Evolutionary conservation across 805 yeast genomes (phyloP).

Genomic region (Saturnispora kantuleensis): DNA sequence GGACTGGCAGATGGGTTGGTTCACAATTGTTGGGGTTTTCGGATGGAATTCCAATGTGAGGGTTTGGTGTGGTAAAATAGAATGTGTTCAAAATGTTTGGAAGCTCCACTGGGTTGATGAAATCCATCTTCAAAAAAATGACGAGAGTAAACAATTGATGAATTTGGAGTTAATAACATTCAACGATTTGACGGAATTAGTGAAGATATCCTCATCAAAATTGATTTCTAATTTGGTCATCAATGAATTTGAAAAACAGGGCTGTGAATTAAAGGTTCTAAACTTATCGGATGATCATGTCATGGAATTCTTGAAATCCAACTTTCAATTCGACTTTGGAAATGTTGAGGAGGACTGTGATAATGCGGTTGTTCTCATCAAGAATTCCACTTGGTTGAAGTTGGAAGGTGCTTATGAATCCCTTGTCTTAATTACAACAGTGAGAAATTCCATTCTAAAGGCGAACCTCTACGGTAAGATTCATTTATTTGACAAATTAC

Average conservation of each 20-base stretch:
- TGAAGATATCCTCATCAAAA: slow-evolving; percentile 36
- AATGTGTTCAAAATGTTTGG: slow-evolving; percentile 45
- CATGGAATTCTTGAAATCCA: slow-evolving; percentile 16
- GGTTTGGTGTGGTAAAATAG: slow-evolving; percentile 47
- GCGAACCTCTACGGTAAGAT: slow-evolving; percentile 29
- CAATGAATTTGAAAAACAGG: slow-evolving; percentile 36
- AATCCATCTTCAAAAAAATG: slow-evolving; percentile 10
- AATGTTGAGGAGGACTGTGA: slow-evolving; percentile 8
- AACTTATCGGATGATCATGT: slow-evolving; percentile 16
- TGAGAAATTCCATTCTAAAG: slow-evolving; percentile 21
- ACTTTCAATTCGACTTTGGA: slow-evolving; percentile 21
- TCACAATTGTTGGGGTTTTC: slow-evolving; percentile 32
- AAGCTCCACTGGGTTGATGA: slow-evolving; percentile 40
- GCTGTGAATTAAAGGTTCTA: slow-evolving; percentile 29
- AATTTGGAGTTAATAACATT: slow-evolving; percentile 15
- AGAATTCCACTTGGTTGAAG: slow-evolving; percentile 28
- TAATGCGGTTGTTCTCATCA: slow-evolving; percentile 25
- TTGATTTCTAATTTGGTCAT: slow-evolving; percentile 42
- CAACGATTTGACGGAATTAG: slow-evolving; percentile 29
- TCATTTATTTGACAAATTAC: slow-evolving; percentile 16
- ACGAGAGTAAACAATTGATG: slow-evolving; percentile 13
- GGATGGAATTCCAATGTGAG: slow-evolving; percentile 29
- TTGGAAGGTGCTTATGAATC: slow-evolving; percentile 30
- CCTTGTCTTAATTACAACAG: slow-evolving; percentile 24
- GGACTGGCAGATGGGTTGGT: slow-evolving; percentile 52